phyloP scores from a whole-genome alignment of 371 early-diverging fungal genomes.

The Syncephalastrum contaminatum region DNA sequence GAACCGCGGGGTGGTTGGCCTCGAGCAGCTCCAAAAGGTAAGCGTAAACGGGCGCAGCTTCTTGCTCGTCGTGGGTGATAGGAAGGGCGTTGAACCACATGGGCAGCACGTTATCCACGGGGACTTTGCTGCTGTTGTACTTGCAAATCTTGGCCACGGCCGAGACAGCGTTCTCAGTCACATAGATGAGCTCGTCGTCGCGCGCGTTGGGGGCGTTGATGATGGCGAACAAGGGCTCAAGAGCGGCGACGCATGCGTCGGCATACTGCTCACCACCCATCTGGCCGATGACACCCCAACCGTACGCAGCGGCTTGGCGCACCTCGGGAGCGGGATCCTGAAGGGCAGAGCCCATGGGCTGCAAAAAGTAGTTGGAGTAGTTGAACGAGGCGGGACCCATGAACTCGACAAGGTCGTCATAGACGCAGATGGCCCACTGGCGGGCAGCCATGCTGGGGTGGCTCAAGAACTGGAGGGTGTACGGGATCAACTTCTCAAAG shows the following conservation, averaged over 20 bases:
- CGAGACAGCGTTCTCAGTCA: constrained; percentile 88
- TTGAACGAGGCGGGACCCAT: constrained; percentile 76
- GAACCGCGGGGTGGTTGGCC: constrained; percentile 58
- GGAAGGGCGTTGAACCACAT: constrained; percentile 84
- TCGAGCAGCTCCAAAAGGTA: constrained; percentile 77
- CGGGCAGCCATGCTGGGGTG: constrained; percentile 70
- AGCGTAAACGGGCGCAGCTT: constrained; percentile 73
- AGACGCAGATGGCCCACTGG: constrained; percentile 89
- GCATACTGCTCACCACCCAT: constrained; percentile 79
- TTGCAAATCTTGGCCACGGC: constrained; percentile 88
- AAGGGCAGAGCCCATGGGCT: constrained; percentile 61
- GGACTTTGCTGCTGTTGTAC: constrained; percentile 57
- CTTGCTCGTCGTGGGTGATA: constrained; percentile 83
- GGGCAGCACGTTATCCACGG: constrained; percentile 64
- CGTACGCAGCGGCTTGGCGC: constrained; percentile 92
- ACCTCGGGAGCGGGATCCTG: constrained; percentile 70
- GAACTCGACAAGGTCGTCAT: constrained; percentile 90
- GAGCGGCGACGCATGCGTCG: constrained; percentile 61
- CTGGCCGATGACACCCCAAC: constrained; percentile 86
- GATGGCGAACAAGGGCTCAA: constrained; percentile 64
- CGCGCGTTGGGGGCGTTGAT: constrained; percentile 68
- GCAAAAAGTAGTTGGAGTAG: constrained; percentile 74
- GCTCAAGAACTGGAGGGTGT: constrained; percentile 58
- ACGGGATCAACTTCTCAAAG: constrained; percentile 78
- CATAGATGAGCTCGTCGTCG: constrained; percentile 71